A percentile compares a stretch with the other conserved stretches of the same genome.
phyloP scores from a whole-genome alignment of 805 yeast genomes.

The Teunomyces panamensis region DNA sequence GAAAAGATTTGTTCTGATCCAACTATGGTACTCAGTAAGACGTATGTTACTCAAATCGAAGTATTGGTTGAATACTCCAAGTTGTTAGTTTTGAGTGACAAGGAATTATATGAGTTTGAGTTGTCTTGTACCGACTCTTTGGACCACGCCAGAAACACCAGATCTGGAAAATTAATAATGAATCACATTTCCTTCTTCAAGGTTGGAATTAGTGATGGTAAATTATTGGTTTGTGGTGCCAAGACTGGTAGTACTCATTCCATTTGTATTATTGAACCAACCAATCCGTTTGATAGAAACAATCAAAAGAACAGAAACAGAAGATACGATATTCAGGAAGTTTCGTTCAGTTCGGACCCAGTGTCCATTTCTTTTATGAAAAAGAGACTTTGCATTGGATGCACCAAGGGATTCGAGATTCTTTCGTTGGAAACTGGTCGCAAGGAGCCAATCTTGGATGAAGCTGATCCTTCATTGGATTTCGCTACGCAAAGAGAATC shows the following conservation, averaged over 20 bases:
- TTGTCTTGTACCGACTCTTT: conserved; percentile 50
- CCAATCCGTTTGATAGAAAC: conserved; percentile 65
- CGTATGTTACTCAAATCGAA: conserved; percentile 83
- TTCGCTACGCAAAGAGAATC: conserved; percentile 79
- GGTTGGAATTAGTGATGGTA: conserved; percentile 89
- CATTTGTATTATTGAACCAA: conserved; percentile 85
- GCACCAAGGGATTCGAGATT: conserved; percentile 94
- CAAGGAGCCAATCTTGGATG: conserved; percentile 87
- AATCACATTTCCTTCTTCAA: conserved; percentile 89
- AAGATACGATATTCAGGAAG: conserved; percentile 67
- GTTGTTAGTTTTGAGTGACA: conserved; percentile 77
- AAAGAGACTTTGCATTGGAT: conserved; percentile 88
- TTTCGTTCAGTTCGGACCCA: conserved; percentile 83
- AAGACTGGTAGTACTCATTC: conserved; percentile 76
- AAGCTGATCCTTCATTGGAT: conserved; percentile 97
- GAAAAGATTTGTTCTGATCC: conserved; percentile 65
- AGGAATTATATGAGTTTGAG: conserved; percentile 73
- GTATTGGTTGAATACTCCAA: conserved; percentile 89
- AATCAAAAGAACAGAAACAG: conserved; percentile 52
- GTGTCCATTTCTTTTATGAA: conserved; percentile 87
- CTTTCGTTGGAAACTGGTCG: conserved; percentile 73
- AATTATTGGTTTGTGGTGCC: conserved; percentile 85
- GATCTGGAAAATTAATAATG: conserved; percentile 73
- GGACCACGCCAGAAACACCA: conserved; percentile 49
- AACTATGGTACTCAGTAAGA: conserved; percentile 65